Conservation (phyloP, 495 filamentous ascomycete genomes). For the Penicillium angulare region DNA sequence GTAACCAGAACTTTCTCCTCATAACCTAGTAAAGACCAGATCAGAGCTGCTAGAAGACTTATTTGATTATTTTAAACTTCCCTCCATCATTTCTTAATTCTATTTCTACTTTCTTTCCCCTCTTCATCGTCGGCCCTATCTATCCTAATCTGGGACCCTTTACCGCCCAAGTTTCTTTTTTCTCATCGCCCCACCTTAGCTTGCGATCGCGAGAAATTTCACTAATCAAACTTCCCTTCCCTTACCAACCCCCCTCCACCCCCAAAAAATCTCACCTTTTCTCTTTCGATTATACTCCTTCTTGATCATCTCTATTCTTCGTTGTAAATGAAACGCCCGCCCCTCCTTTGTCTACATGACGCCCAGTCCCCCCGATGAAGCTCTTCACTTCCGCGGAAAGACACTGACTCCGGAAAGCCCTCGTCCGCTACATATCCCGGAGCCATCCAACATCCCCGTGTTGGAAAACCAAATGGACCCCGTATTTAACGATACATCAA, state of each 20-base stretch:
- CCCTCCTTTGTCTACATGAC: slow-evolving; percentile 54
- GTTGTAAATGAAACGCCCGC: slow-evolving; percentile 46
- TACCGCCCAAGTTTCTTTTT: slow-evolving; percentile 19
- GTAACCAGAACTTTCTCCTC: not conserved
- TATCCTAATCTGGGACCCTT: slow-evolving; percentile 9
- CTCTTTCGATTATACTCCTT: slow-evolving; percentile 6
- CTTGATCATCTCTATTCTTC: slow-evolving; percentile 5
- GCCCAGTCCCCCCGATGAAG: slow-evolving; percentile 60
- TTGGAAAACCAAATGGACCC: slow-evolving; percentile 73
- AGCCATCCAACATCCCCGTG: slow-evolving; percentile 68
- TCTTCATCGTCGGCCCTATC: slow-evolving; percentile 3
- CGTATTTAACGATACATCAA: slow-evolving; percentile 65
- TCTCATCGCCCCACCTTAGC: slow-evolving; percentile 36
- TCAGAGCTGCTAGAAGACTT: too few species aligned
- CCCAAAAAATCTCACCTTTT: slow-evolving; percentile 9
- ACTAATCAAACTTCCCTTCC: not conserved
- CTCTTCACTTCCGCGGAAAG: slow-evolving; percentile 64
- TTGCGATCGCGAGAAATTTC: slow-evolving; percentile 30
- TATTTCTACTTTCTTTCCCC: slow-evolving; percentile 2
- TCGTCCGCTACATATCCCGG: slow-evolving; percentile 66
- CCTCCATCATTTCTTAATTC: slow-evolving; percentile 4
- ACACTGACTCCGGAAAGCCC: slow-evolving; percentile 71
- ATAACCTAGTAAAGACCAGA: not conserved
- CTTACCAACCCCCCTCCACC: slow-evolving; percentile 3
- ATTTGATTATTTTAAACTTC: too few species aligned